A percentile compares a stretch with the other conserved stretches of the same genome.
Evolutionary conservation across 2,329 filamentous ascomycete species (phyloP).

Genomic region (Furcasterigmium sp.): DNA sequence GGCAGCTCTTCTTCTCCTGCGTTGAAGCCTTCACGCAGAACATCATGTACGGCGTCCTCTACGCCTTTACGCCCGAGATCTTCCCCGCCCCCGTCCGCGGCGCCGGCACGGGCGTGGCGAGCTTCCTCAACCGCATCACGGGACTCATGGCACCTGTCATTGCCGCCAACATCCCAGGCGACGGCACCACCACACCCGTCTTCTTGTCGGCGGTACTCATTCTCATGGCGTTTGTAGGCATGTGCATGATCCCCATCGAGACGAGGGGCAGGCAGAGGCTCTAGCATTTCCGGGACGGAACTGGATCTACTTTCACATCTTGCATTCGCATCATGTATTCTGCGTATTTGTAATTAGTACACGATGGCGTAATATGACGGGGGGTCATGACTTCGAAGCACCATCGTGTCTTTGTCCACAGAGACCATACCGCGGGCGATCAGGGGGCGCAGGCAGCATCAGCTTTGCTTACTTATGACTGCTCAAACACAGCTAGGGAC

Average conservation of each 20-base stretch:
- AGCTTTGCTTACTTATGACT: no score
- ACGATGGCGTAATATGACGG: no score
- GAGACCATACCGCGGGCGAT: no score
- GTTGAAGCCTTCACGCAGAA: conserved; percentile 69
- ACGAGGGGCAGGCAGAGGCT: conserved; percentile 54
- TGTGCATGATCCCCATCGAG: conserved; percentile 58
- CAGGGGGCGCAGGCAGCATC: no score
- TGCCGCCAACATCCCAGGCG: conserved; percentile 54
- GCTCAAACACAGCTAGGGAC: no score
- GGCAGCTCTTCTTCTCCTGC: conserved; percentile 62
- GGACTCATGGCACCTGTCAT: conserved; percentile 66
- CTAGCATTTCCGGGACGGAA: no score
- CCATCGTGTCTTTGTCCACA: no score
- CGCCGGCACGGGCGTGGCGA: conserved; percentile 67
- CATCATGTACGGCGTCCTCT: conserved; percentile 73
- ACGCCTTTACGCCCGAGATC: conserved; percentile 72
- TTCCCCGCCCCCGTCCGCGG: conserved; percentile 69
- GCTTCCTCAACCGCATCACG: conserved; percentile 63
- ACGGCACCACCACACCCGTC: conserved; percentile 52
- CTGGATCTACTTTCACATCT: no score
- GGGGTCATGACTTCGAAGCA: no score
- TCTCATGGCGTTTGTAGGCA: conserved; percentile 52
- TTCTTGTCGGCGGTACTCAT: conserved; percentile 54
- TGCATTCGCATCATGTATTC: no score
- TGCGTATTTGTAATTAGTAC: no score